phyloP scores from a whole-genome alignment of 106 monocot species.

The Platanthera guangdongensis region DNA sequence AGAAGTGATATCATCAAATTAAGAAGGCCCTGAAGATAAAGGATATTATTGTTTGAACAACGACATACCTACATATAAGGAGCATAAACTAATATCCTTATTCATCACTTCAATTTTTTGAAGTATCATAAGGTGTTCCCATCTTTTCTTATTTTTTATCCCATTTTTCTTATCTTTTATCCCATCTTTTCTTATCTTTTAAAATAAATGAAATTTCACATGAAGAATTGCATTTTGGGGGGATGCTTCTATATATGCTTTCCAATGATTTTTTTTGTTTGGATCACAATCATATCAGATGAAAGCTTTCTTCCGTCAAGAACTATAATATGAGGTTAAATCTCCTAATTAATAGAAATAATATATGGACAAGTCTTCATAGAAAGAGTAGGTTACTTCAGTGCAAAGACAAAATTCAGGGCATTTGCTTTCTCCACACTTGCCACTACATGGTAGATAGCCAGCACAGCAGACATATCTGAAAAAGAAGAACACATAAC shows the following conservation, averaged over 20 bases:
- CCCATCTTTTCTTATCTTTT: too few species aligned
- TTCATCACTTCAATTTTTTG: neutral
- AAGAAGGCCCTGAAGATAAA: neutral
- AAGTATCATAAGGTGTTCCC: too few species aligned
- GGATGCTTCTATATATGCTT: too few species aligned
- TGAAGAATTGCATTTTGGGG: too few species aligned
- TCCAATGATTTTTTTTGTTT: too few species aligned
- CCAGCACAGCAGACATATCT: constrained; percentile 98
- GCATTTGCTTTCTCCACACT: constrained; percentile 75
- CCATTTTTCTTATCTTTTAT: too few species aligned
- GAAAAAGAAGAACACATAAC: neutral
- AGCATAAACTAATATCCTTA: neutral
- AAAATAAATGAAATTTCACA: too few species aligned
- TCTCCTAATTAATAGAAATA: neutral
- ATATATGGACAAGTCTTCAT: neutral
- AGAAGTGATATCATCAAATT: too few species aligned
- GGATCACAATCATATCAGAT: neutral
- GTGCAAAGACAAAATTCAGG: constrained; percentile 89
- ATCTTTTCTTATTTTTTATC: too few species aligned
- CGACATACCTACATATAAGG: neutral
- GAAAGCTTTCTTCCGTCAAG: neutral
- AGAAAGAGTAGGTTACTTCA: constrained; percentile 42
- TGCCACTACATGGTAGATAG: constrained; percentile 90
- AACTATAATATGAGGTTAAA: neutral
- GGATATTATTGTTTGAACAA: neutral